Base-by-base conservation (phyloP, 2,329 filamentous ascomycete species). In the Thelonectria discophora region DNA sequence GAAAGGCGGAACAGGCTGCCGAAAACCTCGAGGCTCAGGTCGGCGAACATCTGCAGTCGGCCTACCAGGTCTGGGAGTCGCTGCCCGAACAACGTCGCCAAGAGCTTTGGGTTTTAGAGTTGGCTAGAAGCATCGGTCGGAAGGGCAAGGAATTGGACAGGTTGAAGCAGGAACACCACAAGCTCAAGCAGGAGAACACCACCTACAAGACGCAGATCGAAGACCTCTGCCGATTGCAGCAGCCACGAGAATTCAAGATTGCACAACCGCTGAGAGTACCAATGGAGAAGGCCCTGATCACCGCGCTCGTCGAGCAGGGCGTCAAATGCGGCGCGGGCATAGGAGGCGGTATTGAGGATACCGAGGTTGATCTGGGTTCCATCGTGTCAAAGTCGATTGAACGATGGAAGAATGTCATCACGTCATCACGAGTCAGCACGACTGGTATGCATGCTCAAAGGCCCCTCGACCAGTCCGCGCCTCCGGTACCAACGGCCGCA, bases 11-110 rank as follows among this genome's bases (percentile, higher is more conserved):
- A 65, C 79, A 78, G 68, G 73, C 79, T 63, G 90, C 81, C 43
- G 86, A 82, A 65, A 77, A 80, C 27, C 84, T 94, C 52, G 88
- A 93, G 65, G 86, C 87, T 53, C 88, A 90, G 67, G 86, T 94
- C 32, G 81, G 86, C 42, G 84, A 90, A 60, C 94, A 98, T 74
- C 76, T 97, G 6, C 85, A 90, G n/a, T 86, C 89, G 13, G 88
- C 92, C 0, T 97, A 88, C 74, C 83, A 85, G 7, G 89, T 92
- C 43, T 98, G 94, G 94, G 86, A 86, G 53, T 81, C 81, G 2
- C 80, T 95, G 24, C 77, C 88, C 0, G 66, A 75, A 2, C 83
- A 85, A 37, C 82, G 85, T 20, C 83, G 85, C 54, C 80, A 80
- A 24, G 85, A 88, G 65, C 79, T 89, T 7, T 90, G 87, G 87